phyloP scores from a whole-genome alignment of 345 rosid species.

The Clarkia xantiana region DNA sequence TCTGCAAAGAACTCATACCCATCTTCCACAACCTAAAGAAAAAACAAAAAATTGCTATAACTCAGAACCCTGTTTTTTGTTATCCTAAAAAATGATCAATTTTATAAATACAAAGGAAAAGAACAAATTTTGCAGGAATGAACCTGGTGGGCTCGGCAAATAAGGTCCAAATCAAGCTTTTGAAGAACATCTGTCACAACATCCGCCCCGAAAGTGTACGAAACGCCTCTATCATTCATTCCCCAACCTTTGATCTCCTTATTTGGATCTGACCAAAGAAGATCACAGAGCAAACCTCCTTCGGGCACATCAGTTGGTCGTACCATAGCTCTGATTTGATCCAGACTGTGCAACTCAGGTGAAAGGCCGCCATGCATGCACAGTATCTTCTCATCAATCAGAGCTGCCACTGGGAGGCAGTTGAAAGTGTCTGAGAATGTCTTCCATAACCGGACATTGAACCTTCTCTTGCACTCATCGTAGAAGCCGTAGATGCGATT shows the following conservation, averaged over 20 bases:
- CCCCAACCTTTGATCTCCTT: constrained; percentile 7
- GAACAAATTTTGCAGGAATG: too few species aligned
- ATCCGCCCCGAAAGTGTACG: constrained; percentile 10
- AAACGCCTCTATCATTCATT: constrained; percentile 8
- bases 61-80: background rate
- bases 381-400: constrained; percentile 9
- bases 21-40: constrained; percentile 3
- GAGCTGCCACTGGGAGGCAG: constrained; percentile 9
- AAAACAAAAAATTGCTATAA: background rate
- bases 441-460: constrained; percentile 11
- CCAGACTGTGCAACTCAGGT: constrained; percentile 7
- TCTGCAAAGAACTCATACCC: constrained; percentile 8
- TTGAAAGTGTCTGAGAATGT: constrained; percentile 6
- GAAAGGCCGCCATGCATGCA: constrained; percentile 12
- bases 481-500: constrained; percentile 10
- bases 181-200: constrained; percentile 5
- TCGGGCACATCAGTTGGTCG: constrained; percentile 8
- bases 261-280: constrained; percentile 10
- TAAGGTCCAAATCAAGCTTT: constrained; percentile 9
- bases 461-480: constrained; percentile 11
- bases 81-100: background rate
- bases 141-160: constrained; percentile 12
- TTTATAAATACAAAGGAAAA: background rate
- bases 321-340: constrained; percentile 2
- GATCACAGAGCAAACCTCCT: constrained; percentile 9